Evolutionary conservation across 306 rosid genomes (phyloP), one percentile per base, ranked within the genome.

Genomic region (Rosa lucieae): DNA sequence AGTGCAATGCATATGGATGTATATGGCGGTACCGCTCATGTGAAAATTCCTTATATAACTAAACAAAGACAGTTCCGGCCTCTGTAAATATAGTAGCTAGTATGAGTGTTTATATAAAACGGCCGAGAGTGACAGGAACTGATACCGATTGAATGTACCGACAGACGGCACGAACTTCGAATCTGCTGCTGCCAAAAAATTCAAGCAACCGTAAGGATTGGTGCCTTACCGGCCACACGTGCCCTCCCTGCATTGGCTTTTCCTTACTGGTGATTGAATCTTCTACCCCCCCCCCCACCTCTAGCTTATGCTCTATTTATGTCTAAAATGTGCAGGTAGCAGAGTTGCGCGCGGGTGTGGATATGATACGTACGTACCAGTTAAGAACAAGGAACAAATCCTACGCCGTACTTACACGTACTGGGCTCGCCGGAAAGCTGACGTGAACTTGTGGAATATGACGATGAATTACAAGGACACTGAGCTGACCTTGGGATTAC

Each of bases 111-210:
- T 63, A 65, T 32, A 65, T 12, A 14, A 32, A 65, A 5, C 32
- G 20, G 68, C 43, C 40, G 69, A 67, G 49, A 42, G 48, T 8
- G 44, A 71, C 81, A 44, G 71, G 72, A 84, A 53, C 55, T 2
- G 79, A 70, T 43, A 44, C 51, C 73, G 42, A 71, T 77, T 77
- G 80, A 53, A 80, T 77, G 82, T 32, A 84, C 84, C 87, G 84
- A 77, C 87, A 80, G 59, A 12, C 37, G 68, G 71, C 56, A 73
- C 87, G 67, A 80, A 77, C 52, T 66, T 84, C 52, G 46, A 80
- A 65, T 84, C 79, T 67, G 55, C 70, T 62, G 53, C 74, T 40
- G 78, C 55, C 75, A 14, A 29, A 63, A 48, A 52, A 62, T 70
- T 55, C 81, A 49, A 46, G 67, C 56, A 77, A 76, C 75, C 40